Evolutionary conservation across 805 yeast species (phyloP).

Genomic region (Cyberlindnera veronae): DNA sequence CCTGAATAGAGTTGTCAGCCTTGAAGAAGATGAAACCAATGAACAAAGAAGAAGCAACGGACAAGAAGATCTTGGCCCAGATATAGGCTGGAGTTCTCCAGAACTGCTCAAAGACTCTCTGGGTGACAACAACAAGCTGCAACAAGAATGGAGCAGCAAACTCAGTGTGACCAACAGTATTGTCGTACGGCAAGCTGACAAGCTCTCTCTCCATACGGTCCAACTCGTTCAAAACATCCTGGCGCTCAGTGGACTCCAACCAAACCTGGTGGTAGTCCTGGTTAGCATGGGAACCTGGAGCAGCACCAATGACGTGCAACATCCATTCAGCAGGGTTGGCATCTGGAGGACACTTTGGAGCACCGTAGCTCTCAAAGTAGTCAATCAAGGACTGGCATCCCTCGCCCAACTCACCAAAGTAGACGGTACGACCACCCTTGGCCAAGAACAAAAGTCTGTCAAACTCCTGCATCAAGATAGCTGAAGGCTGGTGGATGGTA

Average conservation of each 20-base stretch:
- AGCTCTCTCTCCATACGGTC: conserved; percentile 61
- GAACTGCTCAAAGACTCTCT: conserved; percentile 59
- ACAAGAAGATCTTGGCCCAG: conserved; percentile 56
- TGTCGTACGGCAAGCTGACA: conserved; percentile 33
- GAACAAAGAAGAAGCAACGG: conserved; percentile 54
- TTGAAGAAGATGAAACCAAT: conserved; percentile 75
- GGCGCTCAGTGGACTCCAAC: conserved; percentile 63
- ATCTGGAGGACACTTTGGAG: conserved; percentile 59
- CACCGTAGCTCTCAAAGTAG: conserved; percentile 65
- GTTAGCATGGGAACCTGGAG: conserved; percentile 71
- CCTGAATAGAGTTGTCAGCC: conserved; percentile 59
- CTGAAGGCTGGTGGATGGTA: conserved; percentile 87
- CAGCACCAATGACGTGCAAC: conserved; percentile 82
- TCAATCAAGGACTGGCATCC: conserved; percentile 54
- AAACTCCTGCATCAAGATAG: conserved; percentile 70
- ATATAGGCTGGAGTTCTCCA: conserved; percentile 65
- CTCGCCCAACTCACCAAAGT: conserved; percentile 70
- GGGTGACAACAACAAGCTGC: conserved; percentile 45
- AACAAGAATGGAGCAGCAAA: conserved; percentile 41
- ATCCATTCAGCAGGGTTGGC: conserved; percentile 92
- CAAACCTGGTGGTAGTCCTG: conserved; percentile 77
- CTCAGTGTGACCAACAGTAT: conserved; percentile 33
- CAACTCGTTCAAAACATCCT: conserved; percentile 56
- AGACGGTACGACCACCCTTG: conserved; percentile 69
- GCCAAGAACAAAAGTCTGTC: conserved; percentile 71